A percentile compares a stretch with the other conserved stretches of the same genome.
Conservation (phyloP, 345 rosid genomes). For the Citrus trifoliata region DNA sequence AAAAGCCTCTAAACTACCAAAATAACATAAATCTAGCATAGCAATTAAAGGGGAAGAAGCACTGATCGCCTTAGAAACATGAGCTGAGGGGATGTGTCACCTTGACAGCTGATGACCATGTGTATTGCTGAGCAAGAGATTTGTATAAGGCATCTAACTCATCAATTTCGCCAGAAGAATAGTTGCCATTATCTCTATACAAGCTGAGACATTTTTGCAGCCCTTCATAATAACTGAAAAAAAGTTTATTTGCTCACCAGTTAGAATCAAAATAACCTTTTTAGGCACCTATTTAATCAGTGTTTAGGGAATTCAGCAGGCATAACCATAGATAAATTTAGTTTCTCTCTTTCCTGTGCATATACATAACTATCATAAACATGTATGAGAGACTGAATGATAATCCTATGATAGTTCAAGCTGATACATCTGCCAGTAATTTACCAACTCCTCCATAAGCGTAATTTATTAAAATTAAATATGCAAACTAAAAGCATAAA, state of each 20-base stretch:
- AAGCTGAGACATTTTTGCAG: constrained; percentile 78
- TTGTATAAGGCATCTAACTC: constrained; percentile 72
- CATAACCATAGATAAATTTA: not conserved
- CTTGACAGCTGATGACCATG: constrained; percentile 96
- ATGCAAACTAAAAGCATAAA: constrained; percentile 2
- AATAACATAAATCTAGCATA: not conserved
- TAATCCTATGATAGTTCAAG: not conserved
- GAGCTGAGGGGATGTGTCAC: constrained; percentile 33
- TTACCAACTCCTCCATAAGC: constrained; percentile 2
- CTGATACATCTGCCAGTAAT: not conserved
- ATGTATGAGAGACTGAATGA: not conserved
- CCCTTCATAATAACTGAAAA: constrained; percentile 83
- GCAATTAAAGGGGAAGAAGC: not conserved
- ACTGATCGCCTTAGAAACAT: not conserved
- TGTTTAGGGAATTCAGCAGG: not conserved
- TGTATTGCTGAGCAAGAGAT: constrained; percentile 64
- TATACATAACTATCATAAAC: not conserved
- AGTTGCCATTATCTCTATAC: constrained; percentile 54
- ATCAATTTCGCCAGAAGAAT: constrained; percentile 74
- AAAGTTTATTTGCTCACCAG: not conserved
- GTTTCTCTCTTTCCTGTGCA: not conserved
- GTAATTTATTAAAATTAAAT: not conserved
- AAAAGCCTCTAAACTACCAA: not conserved
- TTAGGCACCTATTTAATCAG: not conserved
- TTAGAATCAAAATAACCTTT: not conserved